Percentiles rank a stretch among this genome's conserved stretches.
These are phyloP conservation scores for Russula sp. DNA, from an alignment of 768 basidiomycete genomes.

Conservation along the genomic window DNA sequence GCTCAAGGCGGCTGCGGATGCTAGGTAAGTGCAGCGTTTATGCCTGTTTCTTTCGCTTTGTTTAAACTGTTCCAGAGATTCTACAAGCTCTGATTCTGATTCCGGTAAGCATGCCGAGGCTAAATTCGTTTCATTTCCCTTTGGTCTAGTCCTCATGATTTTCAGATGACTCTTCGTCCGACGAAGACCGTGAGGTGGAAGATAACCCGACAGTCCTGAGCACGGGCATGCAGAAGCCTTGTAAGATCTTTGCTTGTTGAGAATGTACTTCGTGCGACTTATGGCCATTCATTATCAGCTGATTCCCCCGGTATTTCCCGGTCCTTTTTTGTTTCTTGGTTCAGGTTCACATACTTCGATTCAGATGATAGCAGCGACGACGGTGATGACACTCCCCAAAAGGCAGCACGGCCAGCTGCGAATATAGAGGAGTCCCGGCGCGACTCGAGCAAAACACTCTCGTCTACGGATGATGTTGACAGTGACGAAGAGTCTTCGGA, in stretches of 20 bases:
- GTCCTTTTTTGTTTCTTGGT: neutral
- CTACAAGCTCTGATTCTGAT: slow-evolving; percentile 25
- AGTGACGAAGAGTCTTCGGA: slow-evolving; percentile 20
- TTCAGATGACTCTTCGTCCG: slow-evolving; percentile 23
- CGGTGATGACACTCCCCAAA: neutral
- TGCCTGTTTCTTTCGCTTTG: neutral
- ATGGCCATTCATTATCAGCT: neutral
- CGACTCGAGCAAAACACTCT: slow-evolving; percentile 22
- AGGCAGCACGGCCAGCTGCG: neutral
- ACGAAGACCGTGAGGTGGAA: slow-evolving; percentile 7
- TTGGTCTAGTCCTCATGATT: neutral
- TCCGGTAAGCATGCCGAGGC: slow-evolving; percentile 6
- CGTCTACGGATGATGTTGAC: slow-evolving; percentile 15
- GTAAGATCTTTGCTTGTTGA: slow-evolving; percentile 13
- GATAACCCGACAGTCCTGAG: neutral
- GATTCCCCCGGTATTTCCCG: slow-evolving; percentile 9
- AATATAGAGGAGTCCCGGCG: neutral
- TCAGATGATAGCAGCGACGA: slow-evolving; percentile 8
- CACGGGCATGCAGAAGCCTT: neutral
- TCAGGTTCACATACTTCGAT: neutral
- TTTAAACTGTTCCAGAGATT: slow-evolving; percentile 5
- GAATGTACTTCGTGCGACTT: slow-evolving; percentile 7
- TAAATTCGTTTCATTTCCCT: slow-evolving; percentile 1
- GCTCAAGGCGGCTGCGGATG: slow-evolving; percentile 13
- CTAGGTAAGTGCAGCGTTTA: slow-evolving; percentile 10